phyloP scores from a whole-genome alignment of 2,329 filamentous ascomycete species.

The Fusarium nelsonii region DNA sequence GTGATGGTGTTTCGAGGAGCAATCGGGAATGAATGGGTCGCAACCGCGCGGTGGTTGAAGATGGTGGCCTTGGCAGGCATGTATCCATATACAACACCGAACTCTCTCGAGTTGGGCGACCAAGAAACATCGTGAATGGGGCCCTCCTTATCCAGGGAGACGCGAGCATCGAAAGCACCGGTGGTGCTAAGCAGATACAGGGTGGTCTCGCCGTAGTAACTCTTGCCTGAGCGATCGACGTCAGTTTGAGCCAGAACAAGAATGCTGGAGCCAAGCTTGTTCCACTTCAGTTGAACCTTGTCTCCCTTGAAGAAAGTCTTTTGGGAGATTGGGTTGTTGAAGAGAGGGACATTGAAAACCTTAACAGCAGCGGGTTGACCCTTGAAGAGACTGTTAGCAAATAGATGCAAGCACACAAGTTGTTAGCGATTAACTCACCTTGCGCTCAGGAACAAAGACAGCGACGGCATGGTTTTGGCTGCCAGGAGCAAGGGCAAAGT shows the following conservation, averaged over 20 bases:
- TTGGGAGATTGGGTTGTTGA: conserved; percentile 85
- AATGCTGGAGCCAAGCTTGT: conserved; percentile 87
- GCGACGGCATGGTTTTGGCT: conserved; percentile 87
- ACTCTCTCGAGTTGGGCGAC: conserved; percentile 98
- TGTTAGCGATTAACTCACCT: conserved; percentile 65
- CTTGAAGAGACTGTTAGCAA: conserved; percentile 58
- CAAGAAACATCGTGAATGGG: conserved; percentile 98
- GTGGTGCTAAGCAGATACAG: conserved; percentile 94
- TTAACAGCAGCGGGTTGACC: conserved; percentile 94
- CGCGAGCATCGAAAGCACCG: conserved; percentile 90
- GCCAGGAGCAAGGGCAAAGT: conserved; percentile 91
- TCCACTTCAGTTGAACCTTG: conserved; percentile 99
- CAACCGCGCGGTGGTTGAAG: conserved; percentile 89
- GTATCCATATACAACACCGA: conserved; percentile 96
- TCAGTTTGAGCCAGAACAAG: conserved; percentile 98
- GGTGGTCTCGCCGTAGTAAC: conserved; percentile 98
- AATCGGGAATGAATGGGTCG: conserved; percentile 87
- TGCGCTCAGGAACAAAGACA: conserved; percentile 94
- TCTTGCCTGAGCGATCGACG: conserved; percentile 98
- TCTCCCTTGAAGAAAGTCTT: conserved; percentile 99
- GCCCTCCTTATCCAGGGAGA: conserved; percentile 94
- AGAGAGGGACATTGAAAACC: conserved; percentile 92
- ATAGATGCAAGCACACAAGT: background rate
- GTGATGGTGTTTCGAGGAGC: conserved; percentile 93
- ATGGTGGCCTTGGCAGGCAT: conserved; percentile 99